A percentile compares a stretch with the other conserved stretches of the same genome.
Evolutionary conservation across 2,329 filamentous ascomycete species (phyloP).

Genomic region (Clarireedia homoeocarpa): DNA sequence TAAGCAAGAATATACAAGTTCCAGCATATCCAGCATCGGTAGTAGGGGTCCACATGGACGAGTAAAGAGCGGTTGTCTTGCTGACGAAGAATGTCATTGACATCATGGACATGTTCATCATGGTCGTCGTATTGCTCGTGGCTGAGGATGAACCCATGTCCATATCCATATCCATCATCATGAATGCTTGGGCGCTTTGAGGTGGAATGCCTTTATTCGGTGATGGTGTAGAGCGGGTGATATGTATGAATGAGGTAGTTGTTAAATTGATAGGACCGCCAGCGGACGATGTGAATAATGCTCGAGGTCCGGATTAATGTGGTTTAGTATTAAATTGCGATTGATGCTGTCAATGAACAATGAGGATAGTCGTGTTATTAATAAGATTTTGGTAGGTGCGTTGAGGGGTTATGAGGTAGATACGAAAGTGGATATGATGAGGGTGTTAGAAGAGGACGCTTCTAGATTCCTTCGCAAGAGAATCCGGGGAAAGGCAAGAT

Average conservation of each 20-base stretch:
- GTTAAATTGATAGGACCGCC: conserved; percentile 8
- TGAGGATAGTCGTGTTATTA: background rate
- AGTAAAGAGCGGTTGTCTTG: conserved; percentile 57
- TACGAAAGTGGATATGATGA: conserved; percentile 6
- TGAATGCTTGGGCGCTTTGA: background rate
- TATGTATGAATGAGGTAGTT: background rate
- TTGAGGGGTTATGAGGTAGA: conserved; percentile 19
- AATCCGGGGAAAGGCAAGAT: background rate
- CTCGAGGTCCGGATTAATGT: background rate
- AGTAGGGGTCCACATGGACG: conserved; percentile 64
- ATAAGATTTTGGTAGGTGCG: conserved; percentile 1
- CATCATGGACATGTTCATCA: conserved; percentile 39
- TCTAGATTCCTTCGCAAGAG: conserved; percentile 6
- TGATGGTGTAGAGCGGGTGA: background rate
- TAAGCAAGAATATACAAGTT: conserved; percentile 84
- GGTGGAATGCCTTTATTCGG: background rate
- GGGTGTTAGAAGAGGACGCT: conserved; percentile 2
- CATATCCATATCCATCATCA: conserved; percentile 14
- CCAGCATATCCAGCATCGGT: conserved; percentile 69
- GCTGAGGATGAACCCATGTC: conserved; percentile 10
- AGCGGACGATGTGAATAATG: background rate
- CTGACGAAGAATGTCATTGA: conserved; percentile 57
- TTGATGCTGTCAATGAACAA: background rate
- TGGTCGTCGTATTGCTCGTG: conserved; percentile 36
- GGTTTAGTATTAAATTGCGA: background rate